Evolutionary conservation across 768 basidiomycete genomes (phyloP).

Genomic region (Mycena epipterygia): DNA sequence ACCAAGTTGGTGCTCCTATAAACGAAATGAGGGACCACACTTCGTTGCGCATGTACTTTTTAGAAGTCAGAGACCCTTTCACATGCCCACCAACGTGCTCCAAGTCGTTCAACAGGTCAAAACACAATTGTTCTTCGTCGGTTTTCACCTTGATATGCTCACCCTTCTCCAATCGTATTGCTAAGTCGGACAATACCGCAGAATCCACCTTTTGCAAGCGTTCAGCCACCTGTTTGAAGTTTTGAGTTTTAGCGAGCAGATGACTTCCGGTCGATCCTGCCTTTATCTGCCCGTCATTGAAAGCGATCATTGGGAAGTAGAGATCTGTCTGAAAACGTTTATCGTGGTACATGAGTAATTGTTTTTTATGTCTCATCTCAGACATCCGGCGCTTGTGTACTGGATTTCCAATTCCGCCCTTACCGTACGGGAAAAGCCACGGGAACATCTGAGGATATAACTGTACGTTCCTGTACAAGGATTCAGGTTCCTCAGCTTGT

Average conservation of each 20-base stretch:
- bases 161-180: conserved; percentile 33
- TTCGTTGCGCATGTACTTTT: conserved; percentile 42
- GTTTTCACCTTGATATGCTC: conserved; percentile 42
- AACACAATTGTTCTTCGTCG: conserved; percentile 50
- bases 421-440: conserved; percentile 1
- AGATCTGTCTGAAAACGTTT: background rate
- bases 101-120: conserved; percentile 47
- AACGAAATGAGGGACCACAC: conserved; percentile 35
- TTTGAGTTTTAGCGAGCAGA: background rate
- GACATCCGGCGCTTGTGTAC: background rate
- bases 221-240: background rate
- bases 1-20: conserved; percentile 50
- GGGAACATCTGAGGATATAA: conserved; percentile 11
- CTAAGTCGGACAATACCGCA: background rate
- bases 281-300: conserved; percentile 7
- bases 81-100: conserved; percentile 51
- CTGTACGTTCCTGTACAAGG: background rate
- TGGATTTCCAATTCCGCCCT: background rate
- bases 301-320: conserved; percentile 11
- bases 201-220: background rate
- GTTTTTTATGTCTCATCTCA: background rate
- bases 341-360: background rate
- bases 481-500: background rate
- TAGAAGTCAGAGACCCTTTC: conserved; percentile 41
- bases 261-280: background rate